Base-by-base conservation (phyloP, 352 stramenopile species). In the Pythium rishiriense region DNA sequence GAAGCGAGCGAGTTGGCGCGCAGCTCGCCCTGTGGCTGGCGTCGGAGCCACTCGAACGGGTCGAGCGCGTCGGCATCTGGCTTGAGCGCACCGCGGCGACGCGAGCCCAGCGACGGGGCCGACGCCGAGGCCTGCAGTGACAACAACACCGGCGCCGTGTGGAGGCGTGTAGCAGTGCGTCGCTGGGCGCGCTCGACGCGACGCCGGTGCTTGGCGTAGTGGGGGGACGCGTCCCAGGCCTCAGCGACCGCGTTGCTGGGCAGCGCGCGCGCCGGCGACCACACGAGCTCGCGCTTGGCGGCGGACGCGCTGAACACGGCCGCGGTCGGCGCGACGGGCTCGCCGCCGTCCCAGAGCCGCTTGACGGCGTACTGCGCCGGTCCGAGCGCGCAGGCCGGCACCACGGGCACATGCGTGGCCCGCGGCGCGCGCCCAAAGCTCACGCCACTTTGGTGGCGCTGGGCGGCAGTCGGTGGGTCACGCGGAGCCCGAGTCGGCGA, bases 151-250 rank as follows among this genome's bases (percentile, higher is more conserved):
- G n/a, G n/a, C n/a, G n/a, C n/a, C n/a, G n/a, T n/a, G n/a, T n/a
- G n/a, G n/a, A n/a, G n/a, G n/a, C n/a, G n/a, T n/a, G n/a, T n/a
- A n/a, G n/a, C n/a, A n/a, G n/a, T n/a, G n/a, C n/a, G n/a, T n/a
- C n/a, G n/a, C n/a, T n/a, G n/a, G n/a, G n/a, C n/a, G 4, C 55
- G 57, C 9, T 75, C 33, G 11, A 88, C 74, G 48, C 74, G 73
- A 7, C 62, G 54, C 57, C 88, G 87, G 26, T 84, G 77, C 66
- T 84, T 84, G 25, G 64, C 67, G 47, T 91, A 90, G 43, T 88
- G 67, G 0, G 54, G 56, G 28, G 79, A 90, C 8, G 75, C 73
- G 60, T 90, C 73, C 79, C 79, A 91, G 1, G 72, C 75, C 17
- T 76, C 73, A 4, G 78, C 60, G 4, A 79, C 35, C 1, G 74